A percentile compares a stretch with the other conserved stretches of the same genome.
These are phyloP conservation scores for Wickerhamiella pararugosa DNA, from an alignment of 1,139 yeast genomes.

Conservation along the genomic window DNA sequence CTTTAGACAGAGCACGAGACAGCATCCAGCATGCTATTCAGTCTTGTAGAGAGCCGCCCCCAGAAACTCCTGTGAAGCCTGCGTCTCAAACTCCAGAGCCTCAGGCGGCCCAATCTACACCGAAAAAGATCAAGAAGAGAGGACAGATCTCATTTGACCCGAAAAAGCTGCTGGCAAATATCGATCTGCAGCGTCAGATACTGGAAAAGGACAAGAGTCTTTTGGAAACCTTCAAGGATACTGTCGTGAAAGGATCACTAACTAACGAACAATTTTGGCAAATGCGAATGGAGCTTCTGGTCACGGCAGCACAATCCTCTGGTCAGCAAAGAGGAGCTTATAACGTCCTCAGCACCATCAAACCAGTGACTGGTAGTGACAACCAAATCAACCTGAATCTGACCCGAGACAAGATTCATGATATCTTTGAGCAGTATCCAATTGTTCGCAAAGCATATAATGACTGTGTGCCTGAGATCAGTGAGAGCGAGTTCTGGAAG, in stretches of 20 bases:
- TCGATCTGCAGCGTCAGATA: constrained; percentile 62
- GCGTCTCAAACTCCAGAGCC: constrained; percentile 4
- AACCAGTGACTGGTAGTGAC: constrained; percentile 63
- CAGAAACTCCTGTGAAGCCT: constrained; percentile 4
- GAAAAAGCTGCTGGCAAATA: constrained; percentile 44
- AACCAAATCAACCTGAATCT: constrained; percentile 78
- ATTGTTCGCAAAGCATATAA: constrained; percentile 78
- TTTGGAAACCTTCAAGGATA: constrained; percentile 67
- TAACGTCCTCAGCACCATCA: constrained; percentile 82
- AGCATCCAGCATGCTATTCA: constrained; percentile 16
- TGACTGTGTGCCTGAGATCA: constrained; percentile 78
- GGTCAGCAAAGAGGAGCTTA: constrained; percentile 87
- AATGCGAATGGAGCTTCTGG: constrained; percentile 57
- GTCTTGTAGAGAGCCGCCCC: not conserved
- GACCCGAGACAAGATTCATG: constrained; percentile 78
- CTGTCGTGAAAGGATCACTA: constrained; percentile 66
- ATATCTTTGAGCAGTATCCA: constrained; percentile 86
- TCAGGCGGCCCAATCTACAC: not conserved
- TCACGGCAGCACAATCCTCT: constrained; percentile 74
- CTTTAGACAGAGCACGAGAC: constrained; percentile 14
- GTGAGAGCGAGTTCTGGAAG: constrained; percentile 95
- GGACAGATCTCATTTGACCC: constrained; percentile 25
- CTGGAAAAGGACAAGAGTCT: constrained; percentile 56
- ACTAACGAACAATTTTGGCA: constrained; percentile 83
- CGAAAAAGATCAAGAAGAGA: not conserved